Percentiles rank a stretch among this genome's conserved stretches.
These are phyloP conservation scores for Leersia perrieri DNA, from an alignment of 176 grass and related monocot species.

Conservation along the genomic window DNA sequence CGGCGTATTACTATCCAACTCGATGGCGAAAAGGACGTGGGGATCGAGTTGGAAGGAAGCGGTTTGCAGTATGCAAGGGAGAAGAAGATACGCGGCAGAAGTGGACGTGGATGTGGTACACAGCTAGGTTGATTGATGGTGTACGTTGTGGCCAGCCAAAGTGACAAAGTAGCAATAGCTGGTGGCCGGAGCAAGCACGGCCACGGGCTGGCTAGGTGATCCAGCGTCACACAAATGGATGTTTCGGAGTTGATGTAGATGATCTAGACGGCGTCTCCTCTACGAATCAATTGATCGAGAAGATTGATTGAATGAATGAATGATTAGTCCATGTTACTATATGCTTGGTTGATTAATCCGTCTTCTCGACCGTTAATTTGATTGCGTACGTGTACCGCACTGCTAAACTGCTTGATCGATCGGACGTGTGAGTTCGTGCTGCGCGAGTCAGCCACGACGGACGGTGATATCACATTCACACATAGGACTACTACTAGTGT, in stretches of 20 bases:
- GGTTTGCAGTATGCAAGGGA: constrained; percentile 1
- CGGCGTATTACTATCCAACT: too few relatives aligned
- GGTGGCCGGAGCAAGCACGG: background rate
- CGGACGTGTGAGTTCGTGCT: background rate
- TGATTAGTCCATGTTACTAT: background rate
- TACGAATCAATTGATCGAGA: too few relatives aligned
- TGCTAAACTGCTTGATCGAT: too few relatives aligned
- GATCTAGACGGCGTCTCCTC: background rate
- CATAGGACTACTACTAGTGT: too few relatives aligned
- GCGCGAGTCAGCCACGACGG: too few relatives aligned
- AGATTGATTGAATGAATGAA: background rate
- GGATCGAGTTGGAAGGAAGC: constrained; percentile 17
- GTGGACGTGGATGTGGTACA: background rate
- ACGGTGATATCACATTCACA: too few relatives aligned
- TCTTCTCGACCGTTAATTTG: background rate
- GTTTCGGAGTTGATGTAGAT: background rate
- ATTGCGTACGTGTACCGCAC: background rate
- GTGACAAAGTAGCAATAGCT: too few relatives aligned
- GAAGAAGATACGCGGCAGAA: background rate
- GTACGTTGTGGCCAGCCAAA: too few relatives aligned
- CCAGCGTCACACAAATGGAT: too few relatives aligned
- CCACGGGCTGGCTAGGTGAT: too few relatives aligned
- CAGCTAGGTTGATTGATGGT: background rate
- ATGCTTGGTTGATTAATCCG: background rate
- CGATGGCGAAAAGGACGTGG: background rate